phyloP scores from a whole-genome alignment of 1,284 basidiomycete genomes.

The Heterobasidion parviporum region DNA sequence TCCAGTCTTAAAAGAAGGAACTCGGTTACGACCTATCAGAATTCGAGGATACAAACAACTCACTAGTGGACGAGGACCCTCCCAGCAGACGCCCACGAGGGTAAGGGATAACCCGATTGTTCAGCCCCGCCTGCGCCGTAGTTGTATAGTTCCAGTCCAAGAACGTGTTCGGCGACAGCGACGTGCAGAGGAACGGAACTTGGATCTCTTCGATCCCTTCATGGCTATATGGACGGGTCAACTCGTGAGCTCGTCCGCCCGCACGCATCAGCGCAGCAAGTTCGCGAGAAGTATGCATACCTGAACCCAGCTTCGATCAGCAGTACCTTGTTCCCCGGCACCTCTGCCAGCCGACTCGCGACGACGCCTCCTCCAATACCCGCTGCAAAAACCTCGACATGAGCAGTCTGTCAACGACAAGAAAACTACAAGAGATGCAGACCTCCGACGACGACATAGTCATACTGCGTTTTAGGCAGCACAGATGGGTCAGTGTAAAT shows the following conservation, averaged over 20 bases:
- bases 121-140: constrained; percentile 22
- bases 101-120: constrained; percentile 20
- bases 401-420: neutral
- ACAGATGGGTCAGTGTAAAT: neutral
- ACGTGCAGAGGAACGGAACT: constrained; percentile 1
- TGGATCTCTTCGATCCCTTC: neutral
- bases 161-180: neutral
- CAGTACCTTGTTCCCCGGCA: constrained; percentile 10
- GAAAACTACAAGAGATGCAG: neutral
- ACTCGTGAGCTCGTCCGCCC: too few species aligned
- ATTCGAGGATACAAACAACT: too few species aligned
- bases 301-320: constrained; percentile 15
- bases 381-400: neutral
- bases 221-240: neutral
- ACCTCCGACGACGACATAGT: constrained; percentile 4
- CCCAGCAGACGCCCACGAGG: constrained; percentile 29
- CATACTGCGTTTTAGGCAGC: neutral
- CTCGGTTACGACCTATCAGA: neutral
- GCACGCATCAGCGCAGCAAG: neutral
- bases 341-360: constrained; percentile 14
- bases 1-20: constrained; percentile 12
- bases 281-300: neutral
- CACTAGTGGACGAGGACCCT: constrained; percentile 21
- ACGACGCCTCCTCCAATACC: constrained; percentile 13
- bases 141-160: constrained; percentile 18